Evolutionary conservation across 768 basidiomycete genomes (phyloP).

Genomic region (Cyclocybe cylindracea): DNA sequence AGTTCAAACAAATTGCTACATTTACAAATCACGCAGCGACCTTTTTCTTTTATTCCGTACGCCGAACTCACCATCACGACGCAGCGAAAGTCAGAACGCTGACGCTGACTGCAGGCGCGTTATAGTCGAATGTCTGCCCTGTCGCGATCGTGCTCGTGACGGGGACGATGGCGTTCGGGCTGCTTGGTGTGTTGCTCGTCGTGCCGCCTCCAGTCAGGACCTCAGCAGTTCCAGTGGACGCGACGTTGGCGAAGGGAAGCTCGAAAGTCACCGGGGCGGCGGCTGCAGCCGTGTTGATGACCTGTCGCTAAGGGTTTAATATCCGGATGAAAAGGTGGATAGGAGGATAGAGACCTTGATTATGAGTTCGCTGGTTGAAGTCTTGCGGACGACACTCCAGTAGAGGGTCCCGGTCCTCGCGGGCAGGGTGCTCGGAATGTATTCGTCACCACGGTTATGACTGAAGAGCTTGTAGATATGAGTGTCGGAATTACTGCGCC

Average conservation of each 20-base stretch:
- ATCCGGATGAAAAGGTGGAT: background rate
- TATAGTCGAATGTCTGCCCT: constrained; percentile 54
- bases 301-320: constrained; percentile 28
- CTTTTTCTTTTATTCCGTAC: too few relatives aligned
- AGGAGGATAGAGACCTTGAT: constrained; percentile 48
- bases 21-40: too few relatives aligned
- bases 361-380: constrained; percentile 41
- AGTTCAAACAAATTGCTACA: too few relatives aligned
- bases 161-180: constrained; percentile 50
- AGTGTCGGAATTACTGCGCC: background rate
- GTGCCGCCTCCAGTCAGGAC: constrained; percentile 50
- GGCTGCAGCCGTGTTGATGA: constrained; percentile 50
- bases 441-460: constrained; percentile 61
- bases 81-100: constrained; percentile 38
- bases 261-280: constrained; percentile 48
- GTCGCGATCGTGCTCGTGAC: constrained; percentile 43
- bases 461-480: constrained; percentile 55
- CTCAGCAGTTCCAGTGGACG: constrained; percentile 42
- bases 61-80: constrained; percentile 2
- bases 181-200: constrained; percentile 56
- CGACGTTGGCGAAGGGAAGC: constrained; percentile 54
- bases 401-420: constrained; percentile 45
- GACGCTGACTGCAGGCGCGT: constrained; percentile 47
- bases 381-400: constrained; percentile 60
- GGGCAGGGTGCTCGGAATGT: constrained; percentile 64